Conservation (phyloP, 768 basidiomycete genomes). For the Sarcomyxa edulis region DNA sequence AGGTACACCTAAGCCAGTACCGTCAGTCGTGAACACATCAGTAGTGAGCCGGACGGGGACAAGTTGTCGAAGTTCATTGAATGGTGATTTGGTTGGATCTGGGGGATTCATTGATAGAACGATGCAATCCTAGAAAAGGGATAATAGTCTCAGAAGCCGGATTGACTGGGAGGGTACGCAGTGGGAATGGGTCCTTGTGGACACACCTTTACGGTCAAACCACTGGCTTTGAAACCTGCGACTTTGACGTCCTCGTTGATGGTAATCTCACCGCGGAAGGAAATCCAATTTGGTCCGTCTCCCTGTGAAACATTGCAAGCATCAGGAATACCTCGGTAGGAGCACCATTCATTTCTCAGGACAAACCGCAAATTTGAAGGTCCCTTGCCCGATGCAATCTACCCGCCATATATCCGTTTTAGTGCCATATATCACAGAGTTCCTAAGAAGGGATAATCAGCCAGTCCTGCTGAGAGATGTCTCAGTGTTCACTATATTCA, state of each 20-base stretch:
- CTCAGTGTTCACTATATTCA: conserved; percentile 21
- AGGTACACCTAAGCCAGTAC: conserved; percentile 31
- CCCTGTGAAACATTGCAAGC: conserved; percentile 35
- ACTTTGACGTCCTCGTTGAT: conserved; percentile 43
- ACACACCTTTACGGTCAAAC: conserved; percentile 55
- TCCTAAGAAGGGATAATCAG: conserved; percentile 25
- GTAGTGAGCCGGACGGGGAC: conserved; percentile 66
- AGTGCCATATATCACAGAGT: conserved; percentile 39
- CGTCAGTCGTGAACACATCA: conserved; percentile 47
- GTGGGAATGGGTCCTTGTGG: background rate
- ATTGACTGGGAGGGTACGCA: background rate
- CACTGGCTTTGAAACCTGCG: conserved; percentile 62
- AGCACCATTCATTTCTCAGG: background rate
- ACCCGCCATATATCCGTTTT: conserved; percentile 71
- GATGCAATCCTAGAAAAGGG: conserved; percentile 70
- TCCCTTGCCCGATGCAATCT: conserved; percentile 59
- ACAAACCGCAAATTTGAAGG: conserved; percentile 52
- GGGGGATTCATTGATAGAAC: conserved; percentile 56
- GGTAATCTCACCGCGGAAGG: conserved; percentile 59
- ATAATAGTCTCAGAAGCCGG: background rate
- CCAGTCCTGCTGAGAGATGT: conserved; percentile 1
- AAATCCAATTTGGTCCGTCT: conserved; percentile 57
- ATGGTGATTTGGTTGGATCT: conserved; percentile 48
- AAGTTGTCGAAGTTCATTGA: conserved; percentile 53
- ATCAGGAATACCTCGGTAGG: background rate